Base-by-base conservation (phyloP, 2,329 filamentous ascomycete species). In the Pyricularia sp. region DNA sequence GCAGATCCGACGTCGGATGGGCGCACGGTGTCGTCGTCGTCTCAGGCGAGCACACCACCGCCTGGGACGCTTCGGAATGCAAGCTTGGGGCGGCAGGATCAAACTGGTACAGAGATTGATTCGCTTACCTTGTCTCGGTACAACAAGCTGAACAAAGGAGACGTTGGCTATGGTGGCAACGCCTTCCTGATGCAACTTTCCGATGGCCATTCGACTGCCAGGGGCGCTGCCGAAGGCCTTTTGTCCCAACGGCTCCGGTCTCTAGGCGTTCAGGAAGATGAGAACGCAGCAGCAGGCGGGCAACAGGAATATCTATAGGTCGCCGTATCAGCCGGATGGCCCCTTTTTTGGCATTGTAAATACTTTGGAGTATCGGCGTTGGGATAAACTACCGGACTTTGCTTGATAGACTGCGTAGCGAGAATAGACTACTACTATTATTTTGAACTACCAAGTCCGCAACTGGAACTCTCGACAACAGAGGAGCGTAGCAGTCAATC, bases 211-310 rank as follows among this genome's bases (percentile, higher is more conserved):
- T 55, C n/a, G 26, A 30, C 26, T 30, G 63, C 20, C 10, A 68
- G 70, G 2, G 80, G 77, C n/a, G 79, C 79, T 1, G 82, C 86
- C 4, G 89, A 92, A 73, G 87, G 91, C 2, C 78, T 95, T 20
- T 80, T 95, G 20, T 92, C 92, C 12, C 88, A 88, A 75, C 85
- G 88, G 69, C 79, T 94, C 64, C 85, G 88, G 72, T 86, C 87
- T 6, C 79, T 92, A 6, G 90, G 88, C 55, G 82, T 83, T 28
- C 77, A 83, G 69, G 63, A 61, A 63, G 26, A 63, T 28, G 59
- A 17, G n/a, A 26, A 63, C 3, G 59, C 10, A 28, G 12, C 4
- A 3, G 10, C 3, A 28, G 14, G 59, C 2, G 59, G 11, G 2
- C 25, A 28, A 20, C 14, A 2, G 2, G 17, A 7, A n/a, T n/a